phyloP scores from a whole-genome alignment of 306 rosid species.

The Quercus berberidifolia region DNA sequence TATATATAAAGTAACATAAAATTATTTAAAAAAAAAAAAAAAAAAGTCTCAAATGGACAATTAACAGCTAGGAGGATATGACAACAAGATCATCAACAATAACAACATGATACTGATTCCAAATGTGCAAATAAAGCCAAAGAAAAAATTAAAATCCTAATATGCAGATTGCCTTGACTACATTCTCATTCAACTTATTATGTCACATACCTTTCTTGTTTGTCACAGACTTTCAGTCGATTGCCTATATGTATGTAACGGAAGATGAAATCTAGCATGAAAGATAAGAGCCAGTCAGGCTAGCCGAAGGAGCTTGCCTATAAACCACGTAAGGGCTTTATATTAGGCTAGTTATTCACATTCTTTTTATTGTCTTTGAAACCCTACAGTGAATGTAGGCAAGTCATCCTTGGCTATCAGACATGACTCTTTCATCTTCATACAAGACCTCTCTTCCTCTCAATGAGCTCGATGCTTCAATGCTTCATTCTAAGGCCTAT shows the following conservation, averaged over 20 bases:
- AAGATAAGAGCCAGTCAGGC: conserved; percentile 59
- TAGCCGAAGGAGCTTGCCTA: conserved; percentile 48
- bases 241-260: background rate
- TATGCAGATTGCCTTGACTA: background rate
- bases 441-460: conserved; percentile 49
- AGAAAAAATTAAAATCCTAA: background rate
- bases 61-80: too few species aligned
- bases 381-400: conserved; percentile 33
- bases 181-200: background rate
- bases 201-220: background rate
- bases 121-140: too few species aligned
- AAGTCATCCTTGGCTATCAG: conserved; percentile 73
- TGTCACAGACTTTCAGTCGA: background rate
- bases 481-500: conserved; percentile 1
- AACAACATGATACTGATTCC: too few species aligned
- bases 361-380: background rate
- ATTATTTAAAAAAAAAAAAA: too few species aligned
- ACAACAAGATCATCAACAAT: too few species aligned
- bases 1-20: too few species aligned
- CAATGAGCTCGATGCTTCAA: background rate
- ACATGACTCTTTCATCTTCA: conserved; percentile 62
- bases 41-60: too few species aligned
- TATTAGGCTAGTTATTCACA: background rate
- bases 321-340: conserved; percentile 12
- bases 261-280: conserved; percentile 60